phyloP scores from a whole-genome alignment of 1,139 yeast species.

The Candida glucosophila region DNA sequence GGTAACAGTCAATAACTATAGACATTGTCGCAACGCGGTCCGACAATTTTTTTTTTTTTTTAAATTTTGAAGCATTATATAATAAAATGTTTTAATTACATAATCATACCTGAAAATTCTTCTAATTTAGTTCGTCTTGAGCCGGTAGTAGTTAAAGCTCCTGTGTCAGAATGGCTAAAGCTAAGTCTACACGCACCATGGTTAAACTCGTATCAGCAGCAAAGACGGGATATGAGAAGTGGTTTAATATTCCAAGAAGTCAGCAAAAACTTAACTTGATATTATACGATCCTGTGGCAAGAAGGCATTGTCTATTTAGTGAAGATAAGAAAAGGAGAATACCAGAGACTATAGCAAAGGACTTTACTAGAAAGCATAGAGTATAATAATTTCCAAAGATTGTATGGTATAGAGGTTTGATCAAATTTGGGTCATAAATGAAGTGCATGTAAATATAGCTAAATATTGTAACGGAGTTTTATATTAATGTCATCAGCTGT shows the following conservation, averaged over 20 bases:
- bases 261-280: slow-evolving; percentile 74
- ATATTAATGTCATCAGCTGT: too few relatives aligned
- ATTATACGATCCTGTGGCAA: slow-evolving; percentile 74
- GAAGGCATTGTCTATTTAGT: slow-evolving; percentile 74
- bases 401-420: too few relatives aligned
- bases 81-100: too few relatives aligned
- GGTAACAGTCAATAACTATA: too few relatives aligned
- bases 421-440: too few relatives aligned
- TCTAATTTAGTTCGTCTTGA: not conserved
- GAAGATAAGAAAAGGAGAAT: slow-evolving; percentile 81
- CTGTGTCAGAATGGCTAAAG: slow-evolving; percentile 35
- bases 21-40: too few relatives aligned
- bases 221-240: slow-evolving; percentile 76
- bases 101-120: not conserved
- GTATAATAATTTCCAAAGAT: too few relatives aligned
- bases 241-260: slow-evolving; percentile 74
- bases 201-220: slow-evolving; percentile 69
- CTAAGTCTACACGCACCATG: slow-evolving; percentile 38
- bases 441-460: too few relatives aligned
- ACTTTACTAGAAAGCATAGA: slow-evolving; percentile 47
- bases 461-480: too few relatives aligned
- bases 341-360: slow-evolving; percentile 54
- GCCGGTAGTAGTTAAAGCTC: not conserved
- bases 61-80: too few relatives aligned
- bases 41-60: too few relatives aligned